phyloP scores from a whole-genome alignment of 495 filamentous ascomycete species.

The Beverwykella pulmonaria region DNA sequence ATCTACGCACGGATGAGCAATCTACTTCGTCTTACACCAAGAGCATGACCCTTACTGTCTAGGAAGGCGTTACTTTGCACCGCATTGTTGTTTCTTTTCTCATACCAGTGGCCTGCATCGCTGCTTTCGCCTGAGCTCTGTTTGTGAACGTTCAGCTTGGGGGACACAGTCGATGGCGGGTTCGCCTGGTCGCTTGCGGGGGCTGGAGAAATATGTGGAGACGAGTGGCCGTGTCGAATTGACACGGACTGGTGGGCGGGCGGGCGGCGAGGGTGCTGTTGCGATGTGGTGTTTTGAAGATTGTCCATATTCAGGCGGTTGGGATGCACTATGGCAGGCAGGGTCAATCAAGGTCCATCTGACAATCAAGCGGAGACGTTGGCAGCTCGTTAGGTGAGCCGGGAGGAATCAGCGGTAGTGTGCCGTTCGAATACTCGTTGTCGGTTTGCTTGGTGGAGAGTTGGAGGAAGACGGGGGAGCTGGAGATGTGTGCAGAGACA shows the following conservation, averaged over 20 bases:
- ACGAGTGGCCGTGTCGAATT: conserved; percentile 32
- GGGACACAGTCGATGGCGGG: conserved; percentile 10
- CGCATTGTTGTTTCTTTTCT: conserved; percentile 47
- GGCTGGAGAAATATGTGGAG: neutral
- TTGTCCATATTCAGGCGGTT: conserved; percentile 6
- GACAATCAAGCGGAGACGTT: neutral
- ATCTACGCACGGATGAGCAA: conserved; percentile 25
- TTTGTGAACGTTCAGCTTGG: conserved; percentile 26
- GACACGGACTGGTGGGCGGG: conserved; percentile 45
- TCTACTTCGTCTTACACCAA: too few relatives aligned
- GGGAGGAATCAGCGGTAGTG: neutral
- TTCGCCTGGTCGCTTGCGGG: conserved; percentile 21
- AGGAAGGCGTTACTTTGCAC: conserved; percentile 28
- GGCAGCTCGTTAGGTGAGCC: neutral
- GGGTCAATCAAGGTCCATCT: neutral
- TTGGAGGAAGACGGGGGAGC: neutral
- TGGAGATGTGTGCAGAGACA: neutral
- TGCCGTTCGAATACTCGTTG: neutral
- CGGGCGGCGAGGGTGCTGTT: conserved; percentile 38
- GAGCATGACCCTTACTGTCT: conserved; percentile 37
- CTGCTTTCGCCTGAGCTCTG: conserved; percentile 50
- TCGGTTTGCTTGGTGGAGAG: neutral
- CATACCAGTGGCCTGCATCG: conserved; percentile 49
- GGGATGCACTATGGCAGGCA: neutral
- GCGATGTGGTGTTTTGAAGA: conserved; percentile 1